These are phyloP conservation scores for Neofusicoccum sp. DNA, from an alignment of 2,329 filamentous ascomycete species.

Conservation along the genomic window DNA sequence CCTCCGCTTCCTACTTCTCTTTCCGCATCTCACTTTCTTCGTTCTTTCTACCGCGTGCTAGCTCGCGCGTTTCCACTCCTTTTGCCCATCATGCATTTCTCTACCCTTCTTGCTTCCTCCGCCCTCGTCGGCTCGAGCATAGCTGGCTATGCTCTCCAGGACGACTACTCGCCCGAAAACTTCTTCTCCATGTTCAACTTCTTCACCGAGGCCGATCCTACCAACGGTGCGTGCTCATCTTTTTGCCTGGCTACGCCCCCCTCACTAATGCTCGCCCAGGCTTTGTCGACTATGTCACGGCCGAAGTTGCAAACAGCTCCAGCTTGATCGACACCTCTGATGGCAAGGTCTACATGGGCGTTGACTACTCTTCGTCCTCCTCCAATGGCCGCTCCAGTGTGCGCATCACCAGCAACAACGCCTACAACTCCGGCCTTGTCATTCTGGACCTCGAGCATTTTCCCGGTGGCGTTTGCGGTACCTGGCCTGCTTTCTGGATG, in stretches of 20 bases:
- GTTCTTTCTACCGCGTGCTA: slow-evolving; percentile 1
- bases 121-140: slow-evolving; percentile 36
- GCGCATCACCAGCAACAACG: slow-evolving; percentile 47
- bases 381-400: slow-evolving; percentile 45
- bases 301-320: slow-evolving; percentile 36
- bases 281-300: slow-evolving; percentile 42
- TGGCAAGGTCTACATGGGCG: slow-evolving; percentile 45
- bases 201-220: slow-evolving; percentile 43
- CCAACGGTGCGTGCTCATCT: slow-evolving; percentile 34
- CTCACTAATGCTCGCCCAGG: slow-evolving; percentile 26
- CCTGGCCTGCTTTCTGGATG: slow-evolving; percentile 48
- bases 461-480: slow-evolving; percentile 49
- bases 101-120: slow-evolving; percentile 33
- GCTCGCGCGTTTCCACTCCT: slow-evolving; percentile 1
- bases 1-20: not conserved
- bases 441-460: slow-evolving; percentile 52
- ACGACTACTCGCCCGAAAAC: slow-evolving; percentile 23
- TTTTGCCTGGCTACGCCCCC: slow-evolving; percentile 23
- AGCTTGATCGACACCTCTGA: slow-evolving; percentile 41
- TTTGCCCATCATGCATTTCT: slow-evolving; percentile 34
- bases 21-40: not conserved
- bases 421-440: slow-evolving; percentile 49
- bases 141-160: slow-evolving; percentile 32
- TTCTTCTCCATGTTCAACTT: slow-evolving; percentile 40
- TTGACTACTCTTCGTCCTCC: slow-evolving; percentile 42